phyloP scores from a whole-genome alignment of 257 asterid genomes.

The Forsythia viridissima region DNA sequence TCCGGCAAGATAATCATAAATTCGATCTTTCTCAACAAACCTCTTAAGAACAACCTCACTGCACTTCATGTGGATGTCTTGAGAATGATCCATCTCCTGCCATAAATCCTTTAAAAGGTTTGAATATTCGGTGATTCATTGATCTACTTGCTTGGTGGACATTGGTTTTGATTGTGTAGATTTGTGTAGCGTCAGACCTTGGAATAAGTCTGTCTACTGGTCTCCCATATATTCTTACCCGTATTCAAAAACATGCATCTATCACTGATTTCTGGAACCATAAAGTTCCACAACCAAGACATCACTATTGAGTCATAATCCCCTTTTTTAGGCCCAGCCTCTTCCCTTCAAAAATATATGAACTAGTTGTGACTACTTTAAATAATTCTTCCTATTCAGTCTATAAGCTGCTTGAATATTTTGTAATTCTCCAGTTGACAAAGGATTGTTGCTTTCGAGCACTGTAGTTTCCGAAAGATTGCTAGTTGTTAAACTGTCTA shows the following conservation, averaged over 20 bases:
- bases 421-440: background rate
- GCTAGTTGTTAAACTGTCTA: background rate
- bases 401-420: background rate
- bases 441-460: background rate
- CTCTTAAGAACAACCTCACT: background rate
- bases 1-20: background rate
- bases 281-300: conserved; percentile 4
- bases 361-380: conserved; percentile 2
- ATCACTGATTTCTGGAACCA: conserved; percentile 11
- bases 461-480: background rate
- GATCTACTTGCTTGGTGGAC: background rate
- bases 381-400: conserved; percentile 2
- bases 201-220: background rate
- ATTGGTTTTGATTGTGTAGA: background rate
- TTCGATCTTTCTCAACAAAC: background rate
- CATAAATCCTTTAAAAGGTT: background rate
- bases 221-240: background rate
- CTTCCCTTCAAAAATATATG: conserved; percentile 1
- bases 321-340: background rate
- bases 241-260: background rate
- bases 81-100: conserved; percentile 6
- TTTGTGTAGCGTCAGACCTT: background rate
- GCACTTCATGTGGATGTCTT: background rate
- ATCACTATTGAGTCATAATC: conserved; percentile 12
- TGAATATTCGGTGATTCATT: background rate